Evolutionary conservation across 305 asterid genomes (phyloP), one percentile per base, ranked within the genome.

Genomic region (Solanum hybrid): DNA sequence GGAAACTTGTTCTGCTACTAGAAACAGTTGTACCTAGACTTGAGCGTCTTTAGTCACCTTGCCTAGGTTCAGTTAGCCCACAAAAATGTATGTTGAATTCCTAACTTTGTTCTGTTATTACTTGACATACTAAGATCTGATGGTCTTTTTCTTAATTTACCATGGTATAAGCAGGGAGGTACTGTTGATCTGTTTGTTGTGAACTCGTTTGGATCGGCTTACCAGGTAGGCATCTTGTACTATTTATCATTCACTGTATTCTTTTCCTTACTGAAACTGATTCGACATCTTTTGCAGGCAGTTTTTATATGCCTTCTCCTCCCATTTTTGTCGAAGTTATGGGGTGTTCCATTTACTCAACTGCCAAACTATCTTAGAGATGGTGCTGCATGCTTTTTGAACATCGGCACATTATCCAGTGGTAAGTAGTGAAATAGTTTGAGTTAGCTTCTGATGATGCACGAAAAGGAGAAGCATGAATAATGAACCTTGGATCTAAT

Each of bases 341-440:
- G 98, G 98, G 99, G 99, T 56, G 93, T 97, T 89, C 98, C 98
- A 27, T 97, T 97, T 92, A 9, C 90, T 91, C 98, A 95, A 91
- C 96, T 97, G 89, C 95, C 98, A 40, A 91, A 81, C 86, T 97
- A 97, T 91, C 92, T 96, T 87, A 96, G 93, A 94, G 98, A 96
- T 90, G 99, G 99, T 84, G 96, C 97, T 36, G 99, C 99, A 89
- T 97, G 99, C 94, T 96, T 97, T 94, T 92, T 97, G 95, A 97
- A 96, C 92, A 90, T 92, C 16, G 98, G 98, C 87, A 90, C 94
- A 90, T 90, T 94, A 94, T 91, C 96, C 85, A 91, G 99, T 97
- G 76, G 88, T 85, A 93, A 92, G 96, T 94, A 90, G 79, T 88
- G n/a, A 20, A 31, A 56, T 31, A 56, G n/a, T 32, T 10, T 71